These are phyloP conservation scores for Butyriboletus appendiculatus DNA, from an alignment of 1,284 basidiomycete species.

Conservation along the genomic window DNA sequence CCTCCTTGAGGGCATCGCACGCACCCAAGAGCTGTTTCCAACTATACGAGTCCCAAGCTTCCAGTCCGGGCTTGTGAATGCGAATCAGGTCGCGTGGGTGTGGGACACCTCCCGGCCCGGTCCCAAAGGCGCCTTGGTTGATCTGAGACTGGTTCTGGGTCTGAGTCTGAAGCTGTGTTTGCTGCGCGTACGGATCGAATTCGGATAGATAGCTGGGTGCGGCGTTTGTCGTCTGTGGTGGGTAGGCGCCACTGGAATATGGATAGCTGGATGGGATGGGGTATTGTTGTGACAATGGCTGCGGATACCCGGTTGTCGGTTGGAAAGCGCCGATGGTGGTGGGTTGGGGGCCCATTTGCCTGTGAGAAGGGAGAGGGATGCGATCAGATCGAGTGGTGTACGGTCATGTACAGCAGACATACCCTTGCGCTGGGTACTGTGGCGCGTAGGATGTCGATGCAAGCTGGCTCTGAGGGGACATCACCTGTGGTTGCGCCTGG, in stretches of 20 bases:
- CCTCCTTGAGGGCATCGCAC: conserved; percentile 53
- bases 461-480: conserved; percentile 24
- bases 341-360: conserved; percentile 26
- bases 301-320: conserved; percentile 27
- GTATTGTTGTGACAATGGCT: conserved; percentile 34
- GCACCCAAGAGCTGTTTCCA: conserved; percentile 58
- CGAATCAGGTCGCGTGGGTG: conserved; percentile 61
- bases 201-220: conserved; percentile 44
- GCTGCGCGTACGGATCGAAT: conserved; percentile 52
- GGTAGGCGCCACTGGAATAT: conserved; percentile 19
- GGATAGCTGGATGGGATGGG: conserved; percentile 15
- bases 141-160: conserved; percentile 9
- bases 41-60: conserved; percentile 55
- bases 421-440: conserved; percentile 25
- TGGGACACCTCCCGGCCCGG: conserved; percentile 33
- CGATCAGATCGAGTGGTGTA: background rate
- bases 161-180: background rate
- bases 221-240: conserved; percentile 38
- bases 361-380: conserved; percentile 1
- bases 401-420: background rate
- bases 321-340: conserved; percentile 31
- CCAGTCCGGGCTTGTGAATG: conserved; percentile 52
- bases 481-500: conserved; percentile 21
- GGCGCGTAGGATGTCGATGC: conserved; percentile 20
- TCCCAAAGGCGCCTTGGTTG: conserved; percentile 9